Evolutionary conservation across 345 rosid genomes (phyloP), one percentile per base, ranked within the genome.

Genomic region (Melaleuca alternifolia): DNA sequence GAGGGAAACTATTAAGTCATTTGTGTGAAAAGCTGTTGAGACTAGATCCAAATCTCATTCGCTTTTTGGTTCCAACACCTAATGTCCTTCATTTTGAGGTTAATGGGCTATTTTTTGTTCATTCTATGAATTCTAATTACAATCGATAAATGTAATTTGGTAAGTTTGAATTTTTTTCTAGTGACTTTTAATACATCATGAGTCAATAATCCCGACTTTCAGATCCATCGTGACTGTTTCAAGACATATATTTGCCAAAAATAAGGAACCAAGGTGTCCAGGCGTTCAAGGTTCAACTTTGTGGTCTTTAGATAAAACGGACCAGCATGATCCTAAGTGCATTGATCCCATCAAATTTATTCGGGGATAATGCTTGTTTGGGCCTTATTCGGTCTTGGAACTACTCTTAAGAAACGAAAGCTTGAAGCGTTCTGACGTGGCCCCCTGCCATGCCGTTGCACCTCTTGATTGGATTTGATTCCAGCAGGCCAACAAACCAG

Each of bases 401-500:
- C 57, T 30, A 4, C 48, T 15, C 57, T 7, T 9, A 18, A 48
- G 3, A 28, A 12, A 26, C 11, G 65, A 18, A 50, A 54, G 16
- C 10, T 21, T 41, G 11, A 57, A 84, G 53, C 30, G 14, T 5
- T 85, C 83, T 87, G 91, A 91, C 88, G 89, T 90, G 87, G 65
- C 33, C 86, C 62, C 56, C 89, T 88, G 91, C 88, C 54, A 82
- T 81, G 88, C 88, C 93, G 84, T 92, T 94, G 85, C 88, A 6
- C 2, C 0, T 0, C 20, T 2, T 59, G 20, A 90, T 50, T 93
- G 88, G 79, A 54, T 21, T 6, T 6, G 33, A 18, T 26, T 10
- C 7, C 23, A 20, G 54, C 24, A 11, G 24, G 44, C 23, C 48
- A 7, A 77, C 21, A 65, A 51, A 10, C 26, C 33, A 24, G 7